Evolutionary conservation across 1,284 basidiomycete species (phyloP).

Genomic region (Omphalotus olearius): DNA sequence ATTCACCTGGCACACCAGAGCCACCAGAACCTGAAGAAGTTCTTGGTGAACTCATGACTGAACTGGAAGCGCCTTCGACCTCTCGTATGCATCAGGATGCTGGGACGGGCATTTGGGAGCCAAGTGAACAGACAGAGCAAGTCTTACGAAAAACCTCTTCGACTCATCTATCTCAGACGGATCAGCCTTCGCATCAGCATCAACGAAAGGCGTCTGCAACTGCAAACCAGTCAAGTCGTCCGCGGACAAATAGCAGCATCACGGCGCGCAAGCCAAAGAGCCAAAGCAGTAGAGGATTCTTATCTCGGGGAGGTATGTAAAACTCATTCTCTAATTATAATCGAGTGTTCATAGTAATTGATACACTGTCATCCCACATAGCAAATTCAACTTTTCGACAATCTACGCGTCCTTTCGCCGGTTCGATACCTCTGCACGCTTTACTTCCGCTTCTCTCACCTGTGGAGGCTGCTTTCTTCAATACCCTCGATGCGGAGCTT

Average conservation of each 20-base stretch:
- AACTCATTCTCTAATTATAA: no score
- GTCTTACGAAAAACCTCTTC: not conserved
- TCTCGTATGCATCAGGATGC: slow-evolving; percentile 8
- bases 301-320: slow-evolving; percentile 9
- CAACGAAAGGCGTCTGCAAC: not conserved
- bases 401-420: slow-evolving; percentile 17
- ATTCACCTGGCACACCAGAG: not conserved
- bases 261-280: not conserved
- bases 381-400: slow-evolving; percentile 2
- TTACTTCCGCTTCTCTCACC: slow-evolving; percentile 51
- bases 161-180: not conserved
- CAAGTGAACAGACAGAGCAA: not conserved
- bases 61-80: not conserved
- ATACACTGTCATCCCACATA: not conserved
- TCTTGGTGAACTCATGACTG: not conserved
- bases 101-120: slow-evolving; percentile 7
- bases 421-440: slow-evolving; percentile 39
- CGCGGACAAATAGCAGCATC: not conserved
- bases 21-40: not conserved
- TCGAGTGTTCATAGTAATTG: not conserved
- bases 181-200: not conserved
- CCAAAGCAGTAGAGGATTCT: not conserved
- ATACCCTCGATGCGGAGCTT: slow-evolving; percentile 69
- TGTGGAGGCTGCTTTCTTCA: slow-evolving; percentile 70
- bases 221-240: not conserved